Base-by-base conservation (phyloP, 78 protist genomes). In the Emiliania huxleyi region DNA sequence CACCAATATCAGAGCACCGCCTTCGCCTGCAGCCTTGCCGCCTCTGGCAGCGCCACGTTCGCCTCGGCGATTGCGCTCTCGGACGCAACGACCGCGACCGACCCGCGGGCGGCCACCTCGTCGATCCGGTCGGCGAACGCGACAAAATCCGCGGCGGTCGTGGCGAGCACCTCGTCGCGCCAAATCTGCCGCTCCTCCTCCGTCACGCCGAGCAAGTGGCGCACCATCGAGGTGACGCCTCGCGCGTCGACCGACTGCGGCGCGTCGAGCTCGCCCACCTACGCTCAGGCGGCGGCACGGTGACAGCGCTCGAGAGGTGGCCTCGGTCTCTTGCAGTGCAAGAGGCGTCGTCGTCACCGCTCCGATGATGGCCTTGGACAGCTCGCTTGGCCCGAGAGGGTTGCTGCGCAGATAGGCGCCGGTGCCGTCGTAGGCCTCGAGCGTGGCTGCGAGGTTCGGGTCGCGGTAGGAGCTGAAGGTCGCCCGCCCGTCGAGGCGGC, bases 381-480 rank as follows among this genome's bases (percentile, higher is more conserved):
- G n/a, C n/a, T n/a, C n/a, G 22, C n/a, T n/a, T n/a, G n/a, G n/a
- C n/a, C n/a, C n/a, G n/a, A n/a, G n/a, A n/a, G n/a, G n/a, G n/a
- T n/a, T n/a, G n/a, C n/a, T n/a, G n/a, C n/a, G n/a, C n/a, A n/a
- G n/a, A n/a, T n/a, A n/a, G n/a, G n/a, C n/a, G 29, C 42, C 45
- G 4, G 83, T 2, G 38, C 0, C 26, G 56, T 4, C 71, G 48
- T 90, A 90, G 81, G 11, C 62, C 44, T 90, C 92, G 48, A 90
- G 52, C 81, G 56, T 42, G 90, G 29, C 43, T n/a, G 22, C 25
- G 25, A 90, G 33, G 77, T 90, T 90, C 29, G 92, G 92, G 77
- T 90, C 92, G 81, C 92, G 92, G 73, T 90, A 90, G 38, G 92
- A 90, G 48, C 26, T 11, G 92, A 52, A 90, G 37, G 81, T 0